phyloP scores from a whole-genome alignment of 2,329 filamentous ascomycete genomes.

The Diplodia seriata region DNA sequence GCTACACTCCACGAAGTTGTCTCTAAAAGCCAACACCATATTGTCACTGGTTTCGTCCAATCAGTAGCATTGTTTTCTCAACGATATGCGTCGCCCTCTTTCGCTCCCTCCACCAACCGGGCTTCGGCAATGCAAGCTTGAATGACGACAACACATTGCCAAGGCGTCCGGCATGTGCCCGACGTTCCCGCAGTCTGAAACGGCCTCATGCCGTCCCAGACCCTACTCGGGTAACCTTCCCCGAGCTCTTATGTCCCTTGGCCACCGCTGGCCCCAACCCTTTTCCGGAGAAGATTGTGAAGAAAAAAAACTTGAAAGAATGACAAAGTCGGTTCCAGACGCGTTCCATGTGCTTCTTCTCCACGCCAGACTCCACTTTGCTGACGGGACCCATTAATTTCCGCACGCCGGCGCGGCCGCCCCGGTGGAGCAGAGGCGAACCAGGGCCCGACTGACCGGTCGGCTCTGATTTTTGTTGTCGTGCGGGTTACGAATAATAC shows the following conservation, averaged over 20 bases:
- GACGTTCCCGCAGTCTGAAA: not conserved
- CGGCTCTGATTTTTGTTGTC: not conserved
- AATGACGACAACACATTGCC: not conserved
- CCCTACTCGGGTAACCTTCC: not conserved
- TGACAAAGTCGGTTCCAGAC: not conserved
- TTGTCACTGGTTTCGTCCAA: not conserved
- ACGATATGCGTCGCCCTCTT: not conserved
- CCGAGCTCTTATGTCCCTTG: not conserved
- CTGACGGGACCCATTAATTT: not conserved
- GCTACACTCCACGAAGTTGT: not conserved
- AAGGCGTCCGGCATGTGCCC: not conserved
- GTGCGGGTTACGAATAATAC: not conserved
- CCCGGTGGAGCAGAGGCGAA: not conserved
- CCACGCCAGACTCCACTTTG: not conserved
- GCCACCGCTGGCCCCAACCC: not conserved
- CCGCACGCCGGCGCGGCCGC: not conserved
- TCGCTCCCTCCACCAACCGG: not conserved
- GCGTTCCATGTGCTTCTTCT: slow-evolving; percentile 4
- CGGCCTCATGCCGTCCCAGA: not conserved
- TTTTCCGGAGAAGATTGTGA: not conserved
- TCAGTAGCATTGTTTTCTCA: not conserved
- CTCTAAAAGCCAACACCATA: not conserved
- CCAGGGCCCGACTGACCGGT: slow-evolving; percentile 1
- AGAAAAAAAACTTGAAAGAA: not conserved
- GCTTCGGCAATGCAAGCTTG: not conserved